Base-by-base conservation (phyloP, 768 basidiomycete species). In the Lactarius psammicola region DNA sequence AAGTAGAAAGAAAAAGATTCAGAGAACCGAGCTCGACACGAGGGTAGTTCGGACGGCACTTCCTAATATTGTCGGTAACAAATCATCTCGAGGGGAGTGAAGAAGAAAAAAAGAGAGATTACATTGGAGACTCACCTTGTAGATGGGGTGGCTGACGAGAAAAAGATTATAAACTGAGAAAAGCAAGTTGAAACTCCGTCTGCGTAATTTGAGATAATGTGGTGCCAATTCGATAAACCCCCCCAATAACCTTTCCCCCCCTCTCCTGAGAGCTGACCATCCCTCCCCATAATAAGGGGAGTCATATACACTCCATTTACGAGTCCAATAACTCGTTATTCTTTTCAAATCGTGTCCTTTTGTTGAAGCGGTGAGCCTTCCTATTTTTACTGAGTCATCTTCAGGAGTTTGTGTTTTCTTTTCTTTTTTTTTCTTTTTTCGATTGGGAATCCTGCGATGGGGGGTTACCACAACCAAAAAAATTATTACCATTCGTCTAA, bases 21-120 rank as follows among this genome's bases (percentile, higher is more conserved):
- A 69, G 68, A 67, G 68, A 69, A 69, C 68, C 68, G 68, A 69
- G 68, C 53, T 69, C 68, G 66, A 69, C 68, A 63, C 30, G 31
- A 56, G 55, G 28, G 7, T 69, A 40, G 6, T 69, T 69, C 68
- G 51, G 68, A 69, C 68, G 68, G 68, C 68, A 69, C 68, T 69
- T 69, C 68, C 68, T 69, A 69, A 69, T 38, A 64, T 59, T 64
- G 62, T 69, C 68, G 68, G 68, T 54, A 59, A 51, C 42, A 56
- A n/a, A 67, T 68, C 67, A 68, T 68, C 67, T 15, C 23, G 1
- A 6, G n/a, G n/a, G 40, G 34, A 9, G 23, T 18, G 31, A 26
- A 26, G 33, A 53, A 17, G 13, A 36, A 65, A 9, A 17, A 38
- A 23, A 23, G 9, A 62, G 60, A 31, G 54, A 66, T 56, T 38